Evolutionary conservation across 1,284 basidiomycete species (phyloP).

Genomic region (Ganoderma sinense): DNA sequence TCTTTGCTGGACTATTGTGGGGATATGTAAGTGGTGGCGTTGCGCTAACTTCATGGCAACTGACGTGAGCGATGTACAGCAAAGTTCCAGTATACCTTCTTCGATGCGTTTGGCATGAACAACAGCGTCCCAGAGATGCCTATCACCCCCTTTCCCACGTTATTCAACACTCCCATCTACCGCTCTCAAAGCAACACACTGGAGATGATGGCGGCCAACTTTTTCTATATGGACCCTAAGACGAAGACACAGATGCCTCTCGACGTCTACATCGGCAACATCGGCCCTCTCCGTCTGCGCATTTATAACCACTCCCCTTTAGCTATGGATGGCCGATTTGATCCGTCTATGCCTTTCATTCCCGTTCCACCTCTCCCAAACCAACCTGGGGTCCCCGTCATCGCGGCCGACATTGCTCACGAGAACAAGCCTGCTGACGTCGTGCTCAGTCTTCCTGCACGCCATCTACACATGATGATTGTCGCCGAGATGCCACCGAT

Average conservation of each 20-base stretch:
- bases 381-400: constrained; percentile 32
- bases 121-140: constrained; percentile 77
- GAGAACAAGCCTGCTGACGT: constrained; percentile 11
- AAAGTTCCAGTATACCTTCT: constrained; percentile 94
- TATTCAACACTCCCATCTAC: constrained; percentile 83
- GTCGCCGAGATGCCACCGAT: constrained; percentile 82
- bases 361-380: constrained; percentile 36
- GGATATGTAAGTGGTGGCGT: constrained; percentile 77
- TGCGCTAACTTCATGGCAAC: constrained; percentile 2
- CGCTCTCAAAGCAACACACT: constrained; percentile 77
- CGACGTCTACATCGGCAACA: constrained; percentile 88
- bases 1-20: constrained; percentile 95
- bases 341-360: constrained; percentile 51
- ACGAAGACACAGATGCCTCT: constrained; percentile 72
- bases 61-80: constrained; percentile 51
- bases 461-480: constrained; percentile 67
- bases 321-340: constrained; percentile 53
- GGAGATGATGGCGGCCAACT: constrained; percentile 86
- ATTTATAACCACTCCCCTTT: constrained; percentile 70
- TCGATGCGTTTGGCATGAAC: constrained; percentile 86
- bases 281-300: constrained; percentile 82
- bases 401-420: constrained; percentile 18
- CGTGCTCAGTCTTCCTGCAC: constrained; percentile 47
- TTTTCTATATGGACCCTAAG: constrained; percentile 78
- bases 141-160: constrained; percentile 89